Base-by-base conservation (phyloP, 805 yeast genomes). In the Schizosaccharomyces pombe region DNA sequence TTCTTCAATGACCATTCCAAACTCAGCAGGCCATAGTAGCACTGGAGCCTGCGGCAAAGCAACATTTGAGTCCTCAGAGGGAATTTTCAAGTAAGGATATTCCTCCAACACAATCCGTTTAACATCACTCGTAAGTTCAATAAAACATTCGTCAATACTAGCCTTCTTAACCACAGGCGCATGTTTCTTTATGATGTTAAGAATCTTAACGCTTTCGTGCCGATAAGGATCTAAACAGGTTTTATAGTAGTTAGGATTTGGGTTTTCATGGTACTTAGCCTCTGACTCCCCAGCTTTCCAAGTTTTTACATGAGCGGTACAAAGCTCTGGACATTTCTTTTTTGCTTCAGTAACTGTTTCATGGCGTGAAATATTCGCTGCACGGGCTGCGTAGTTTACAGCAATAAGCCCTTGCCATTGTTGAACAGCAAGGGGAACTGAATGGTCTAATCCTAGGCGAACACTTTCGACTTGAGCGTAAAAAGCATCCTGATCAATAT, bases 381-480 rank as follows among this genome's bases (percentile, higher is more conserved):
- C 77, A 40, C 96, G 70, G 0, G 98, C 97, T 0, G 95, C 83
- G 63, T 70, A 70, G 57, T 67, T 69, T 0, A 91, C 93, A 0
- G 98, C 98, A 56, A 91, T 89, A 2, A 91, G 68, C 0, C 87
- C 73, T 52, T 74, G 72, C 98, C 98, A 91, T 62, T 91, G 98
- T 3, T 85, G 85, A 64, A 96, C 87, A 0, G 86, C 96, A 1
- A 91, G 81, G 0, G 98, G 96, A 57, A 79, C 87, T 2, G 78
- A 76, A 1, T 68, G 69, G 1, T 78, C 66, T 14, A 81, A 67
- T 0, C 80, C 80, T 16, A 85, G 71, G 47, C 95, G 67, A 4
- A 84, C 69, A 59, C 82, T 89, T 62, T 91, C 96, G 31, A 81
- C 91, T 63, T 91, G 98, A 0, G 98, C 68, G 66, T 83, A 91